Conservation (phyloP, 129 eudicot species). For the Tanacetum coccineum region DNA sequence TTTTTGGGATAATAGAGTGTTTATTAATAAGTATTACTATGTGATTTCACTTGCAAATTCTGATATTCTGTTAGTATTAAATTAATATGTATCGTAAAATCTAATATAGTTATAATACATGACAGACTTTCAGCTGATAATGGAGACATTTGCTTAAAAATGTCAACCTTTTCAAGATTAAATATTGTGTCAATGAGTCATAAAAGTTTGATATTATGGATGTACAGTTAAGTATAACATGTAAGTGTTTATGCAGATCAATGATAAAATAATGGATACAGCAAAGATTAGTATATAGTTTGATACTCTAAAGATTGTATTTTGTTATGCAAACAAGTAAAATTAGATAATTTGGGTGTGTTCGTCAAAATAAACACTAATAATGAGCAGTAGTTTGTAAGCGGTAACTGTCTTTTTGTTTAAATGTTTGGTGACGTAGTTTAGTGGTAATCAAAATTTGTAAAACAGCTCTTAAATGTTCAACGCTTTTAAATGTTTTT, state of each 20-base stretch:
- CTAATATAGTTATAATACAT: constrained; percentile 12
- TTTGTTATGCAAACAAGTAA: constrained; percentile 12
- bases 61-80: neutral
- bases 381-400: too few species aligned
- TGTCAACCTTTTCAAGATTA: constrained; percentile 19
- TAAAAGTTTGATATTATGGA: neutral
- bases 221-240: neutral
- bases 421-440: too few species aligned
- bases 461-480: too few species aligned
- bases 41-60: constrained; percentile 9
- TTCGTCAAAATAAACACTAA: too few species aligned
- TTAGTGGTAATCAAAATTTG: too few species aligned
- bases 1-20: neutral
- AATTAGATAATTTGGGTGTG: too few species aligned
- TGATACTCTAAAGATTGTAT: neutral
- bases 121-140: constrained; percentile 26
- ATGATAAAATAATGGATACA: neutral
- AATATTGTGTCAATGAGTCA: neutral
- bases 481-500: too few species aligned
- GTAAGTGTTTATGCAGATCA: neutral
- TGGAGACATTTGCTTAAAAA: constrained; percentile 21
- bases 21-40: neutral
- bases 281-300: neutral
- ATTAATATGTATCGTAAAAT: neutral
- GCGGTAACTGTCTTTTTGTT: too few species aligned